These are phyloP conservation scores for Nothomitra cinnamomea DNA, from an alignment of 2,329 filamentous ascomycete genomes.

Conservation along the genomic window DNA sequence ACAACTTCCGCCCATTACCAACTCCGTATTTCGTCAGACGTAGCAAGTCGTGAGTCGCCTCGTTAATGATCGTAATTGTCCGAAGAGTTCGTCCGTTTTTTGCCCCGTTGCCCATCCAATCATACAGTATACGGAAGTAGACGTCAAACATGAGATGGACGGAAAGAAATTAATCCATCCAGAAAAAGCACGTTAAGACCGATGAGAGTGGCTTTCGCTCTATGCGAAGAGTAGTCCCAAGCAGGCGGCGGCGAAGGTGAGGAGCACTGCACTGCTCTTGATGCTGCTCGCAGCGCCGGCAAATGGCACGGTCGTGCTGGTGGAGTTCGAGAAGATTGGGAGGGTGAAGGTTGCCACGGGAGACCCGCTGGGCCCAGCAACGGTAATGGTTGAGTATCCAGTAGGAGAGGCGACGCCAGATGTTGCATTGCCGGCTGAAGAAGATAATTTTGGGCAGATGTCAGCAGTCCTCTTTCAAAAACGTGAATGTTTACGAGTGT, in stretches of 20 bases:
- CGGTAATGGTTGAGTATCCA: background rate
- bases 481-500: no score
- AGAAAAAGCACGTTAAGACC: background rate
- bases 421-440: background rate
- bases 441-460: background rate
- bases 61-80: no score
- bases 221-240: background rate
- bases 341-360: background rate
- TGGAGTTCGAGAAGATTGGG: background rate
- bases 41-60: no score
- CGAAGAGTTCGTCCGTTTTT: no score
- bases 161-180: background rate
- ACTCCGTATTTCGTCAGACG: no score
- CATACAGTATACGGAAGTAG: no score
- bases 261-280: background rate
- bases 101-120: no score
- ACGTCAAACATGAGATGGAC: no score
- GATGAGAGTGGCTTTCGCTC: no score
- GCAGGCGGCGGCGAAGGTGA: background rate
- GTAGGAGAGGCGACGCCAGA: background rate
- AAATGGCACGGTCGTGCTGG: background rate
- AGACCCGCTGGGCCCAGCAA: background rate
- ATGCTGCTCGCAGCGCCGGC: background rate
- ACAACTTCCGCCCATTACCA: no score
- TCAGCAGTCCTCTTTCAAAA: no score